A percentile compares a stretch with the other conserved stretches of the same genome.
Evolutionary conservation across 805 yeast species (phyloP).

Genomic region (Teunomyces funiuensis): DNA sequence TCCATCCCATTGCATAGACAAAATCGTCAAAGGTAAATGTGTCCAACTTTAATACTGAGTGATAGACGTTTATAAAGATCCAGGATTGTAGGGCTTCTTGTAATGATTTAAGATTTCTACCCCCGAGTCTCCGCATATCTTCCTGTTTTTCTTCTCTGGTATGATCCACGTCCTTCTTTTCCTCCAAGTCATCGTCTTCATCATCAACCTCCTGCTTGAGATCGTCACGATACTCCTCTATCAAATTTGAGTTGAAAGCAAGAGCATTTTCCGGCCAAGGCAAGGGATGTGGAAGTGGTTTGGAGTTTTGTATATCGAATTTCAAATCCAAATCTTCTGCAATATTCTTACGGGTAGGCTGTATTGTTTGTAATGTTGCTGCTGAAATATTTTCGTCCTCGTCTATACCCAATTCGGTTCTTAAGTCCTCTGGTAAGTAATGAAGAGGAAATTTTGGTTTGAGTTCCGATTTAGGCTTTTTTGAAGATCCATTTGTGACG

Average conservation of each 20-base stretch:
- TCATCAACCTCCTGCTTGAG: constrained; percentile 1
- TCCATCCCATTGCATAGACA: constrained; percentile 55
- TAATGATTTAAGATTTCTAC: constrained; percentile 15
- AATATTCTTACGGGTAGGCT: constrained; percentile 30
- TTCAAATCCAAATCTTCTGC: constrained; percentile 29
- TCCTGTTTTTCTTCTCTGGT: constrained; percentile 7
- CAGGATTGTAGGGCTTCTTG: constrained; percentile 64
- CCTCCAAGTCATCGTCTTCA: neutral
- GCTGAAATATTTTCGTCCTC: constrained; percentile 7
- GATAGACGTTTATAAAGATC: constrained; percentile 73
- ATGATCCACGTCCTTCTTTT: neutral
- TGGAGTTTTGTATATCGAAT: constrained; percentile 33
- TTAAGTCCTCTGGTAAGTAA: constrained; percentile 28
- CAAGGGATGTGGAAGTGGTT: constrained; percentile 22
- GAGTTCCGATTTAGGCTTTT: constrained; percentile 3
- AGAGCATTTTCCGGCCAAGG: constrained; percentile 26
- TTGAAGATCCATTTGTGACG: neutral
- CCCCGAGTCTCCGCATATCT: constrained; percentile 14
- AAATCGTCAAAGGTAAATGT: constrained; percentile 80
- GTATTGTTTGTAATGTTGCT: constrained; percentile 13
- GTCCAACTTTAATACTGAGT: constrained; percentile 62
- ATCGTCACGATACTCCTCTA: constrained; percentile 11
- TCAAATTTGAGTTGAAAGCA: constrained; percentile 18
- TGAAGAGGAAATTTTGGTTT: constrained; percentile 25
- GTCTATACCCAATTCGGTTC: constrained; percentile 16